Evolutionary conservation across 164 flowering plant species (phyloP), one percentile per base, ranked within the genome.

Genomic region (Berberis vulgaris): DNA sequence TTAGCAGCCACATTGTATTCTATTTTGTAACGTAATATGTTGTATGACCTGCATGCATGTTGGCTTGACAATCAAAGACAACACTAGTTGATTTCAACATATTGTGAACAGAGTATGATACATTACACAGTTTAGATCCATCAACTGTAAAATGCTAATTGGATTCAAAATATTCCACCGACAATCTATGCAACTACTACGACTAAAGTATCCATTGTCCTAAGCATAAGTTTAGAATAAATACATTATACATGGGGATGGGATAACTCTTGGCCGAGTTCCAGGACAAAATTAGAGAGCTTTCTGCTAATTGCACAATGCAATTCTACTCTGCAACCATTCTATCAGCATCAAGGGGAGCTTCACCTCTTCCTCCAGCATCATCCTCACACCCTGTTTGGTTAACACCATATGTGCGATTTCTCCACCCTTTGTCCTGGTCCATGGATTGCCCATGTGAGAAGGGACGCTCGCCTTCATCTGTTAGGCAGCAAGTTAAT

Each of bases 391-490:
- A 42, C n/a, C 41, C 66, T 26, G 45, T n/a, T 42, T 67, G 72
- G 43, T 62, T 55, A 39, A 64, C 69, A 50, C 59, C 64, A 45
- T 69, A 62, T 4, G 49, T 65, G 11, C 45, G 60, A 38, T 54
- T 66, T 55, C 67, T 68, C 71, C 74, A 59, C 9, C 66, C 66
- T 69, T 56, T 61, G 59, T 61, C 73, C 12, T 45, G 62, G 41
- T 71, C 72, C 69, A 68, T 47, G 4, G 72, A 58, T 62, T 73
- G 81, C 58, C 72, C 80, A 57, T 71, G 71, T 11, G 68, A 58
- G 56, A 65, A 58, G 46, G 56, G 72, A 41, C 63, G 86, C 66
- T 72, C 78, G 9, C 63, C 60, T 9, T 72, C 80, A 57, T 76
- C 84, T 83, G 79, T 46, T 57, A 63, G 57, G 2, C 52, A 66